phyloP scores from a whole-genome alignment of 176 grass and related monocot species.

The maize (Zea mays) region Zm-B73-REFERENCE-NAM-5.0 NC_050102.1:179458501-179459000 shows the following conservation, averaged over 20 bases:
- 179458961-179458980: slow-evolving; percentile 71
- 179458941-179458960: slow-evolving; percentile 50
- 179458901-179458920: slow-evolving; percentile 53
- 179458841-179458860: slow-evolving; percentile 77
- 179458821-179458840: slow-evolving; percentile 59
- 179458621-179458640: slow-evolving; percentile 42
- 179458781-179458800: slow-evolving; percentile 75
- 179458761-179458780: slow-evolving; percentile 81
- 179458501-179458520: slow-evolving; percentile 85
- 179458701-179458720: slow-evolving; percentile 58
- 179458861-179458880: slow-evolving; percentile 54
- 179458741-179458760: slow-evolving; percentile 48
- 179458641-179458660: slow-evolving; percentile 64
- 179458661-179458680: slow-evolving; percentile 47
- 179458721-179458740: slow-evolving; percentile 45
- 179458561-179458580: slow-evolving; percentile 52
- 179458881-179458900: slow-evolving; percentile 50
- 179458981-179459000: slow-evolving; percentile 29
- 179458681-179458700: slow-evolving; percentile 64
- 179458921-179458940: slow-evolving; percentile 50
- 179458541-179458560: slow-evolving; percentile 32
- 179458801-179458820: slow-evolving; percentile 53
- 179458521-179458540: slow-evolving; percentile 66
- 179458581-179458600: slow-evolving; percentile 80
- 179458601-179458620: slow-evolving; percentile 49